phyloP scores from a whole-genome alignment of 1,284 basidiomycete genomes.

The Athelia psychrophila region DNA sequence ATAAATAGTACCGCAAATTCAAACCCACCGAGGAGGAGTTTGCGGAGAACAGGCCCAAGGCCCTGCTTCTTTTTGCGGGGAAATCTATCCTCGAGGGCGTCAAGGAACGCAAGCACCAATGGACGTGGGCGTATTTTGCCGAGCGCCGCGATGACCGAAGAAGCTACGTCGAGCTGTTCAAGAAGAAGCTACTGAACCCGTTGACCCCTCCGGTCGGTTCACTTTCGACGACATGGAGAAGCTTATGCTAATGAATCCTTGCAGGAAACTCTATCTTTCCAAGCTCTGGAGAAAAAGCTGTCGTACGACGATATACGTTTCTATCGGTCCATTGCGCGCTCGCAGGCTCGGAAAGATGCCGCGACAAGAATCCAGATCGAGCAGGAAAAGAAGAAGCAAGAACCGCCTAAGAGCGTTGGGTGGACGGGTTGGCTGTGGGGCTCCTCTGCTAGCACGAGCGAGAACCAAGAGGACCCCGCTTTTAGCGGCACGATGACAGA shows the following conservation, averaged over 20 bases:
- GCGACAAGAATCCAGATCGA: constrained; percentile 68
- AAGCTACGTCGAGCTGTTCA: constrained; percentile 86
- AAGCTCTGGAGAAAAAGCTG: constrained; percentile 78
- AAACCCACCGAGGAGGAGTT: constrained; percentile 67
- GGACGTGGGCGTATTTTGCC: constrained; percentile 93
- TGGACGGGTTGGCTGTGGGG: constrained; percentile 92
- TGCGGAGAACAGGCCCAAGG: constrained; percentile 62
- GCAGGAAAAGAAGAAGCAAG: constrained; percentile 59
- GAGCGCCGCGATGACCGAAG: constrained; percentile 87
- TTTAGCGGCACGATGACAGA: constrained; percentile 81
- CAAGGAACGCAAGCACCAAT: constrained; percentile 80
- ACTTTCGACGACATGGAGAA: not conserved
- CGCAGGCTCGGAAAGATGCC: constrained; percentile 84
- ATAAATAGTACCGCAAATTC: constrained; percentile 75
- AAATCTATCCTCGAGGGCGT: constrained; percentile 85
- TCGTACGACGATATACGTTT: constrained; percentile 97
- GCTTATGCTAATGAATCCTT: not conserved
- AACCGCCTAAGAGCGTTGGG: constrained; percentile 47
- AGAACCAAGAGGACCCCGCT: constrained; percentile 43
- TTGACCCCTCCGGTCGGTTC: constrained; percentile 43
- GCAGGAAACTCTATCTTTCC: constrained; percentile 66
- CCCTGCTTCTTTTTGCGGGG: constrained; percentile 81
- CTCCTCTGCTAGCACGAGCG: constrained; percentile 33
- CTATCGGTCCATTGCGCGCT: constrained; percentile 94
- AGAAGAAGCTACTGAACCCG: constrained; percentile 64